phyloP scores from a whole-genome alignment of 2,329 filamentous ascomycete species.

The Xylariaceae sp. region DNA sequence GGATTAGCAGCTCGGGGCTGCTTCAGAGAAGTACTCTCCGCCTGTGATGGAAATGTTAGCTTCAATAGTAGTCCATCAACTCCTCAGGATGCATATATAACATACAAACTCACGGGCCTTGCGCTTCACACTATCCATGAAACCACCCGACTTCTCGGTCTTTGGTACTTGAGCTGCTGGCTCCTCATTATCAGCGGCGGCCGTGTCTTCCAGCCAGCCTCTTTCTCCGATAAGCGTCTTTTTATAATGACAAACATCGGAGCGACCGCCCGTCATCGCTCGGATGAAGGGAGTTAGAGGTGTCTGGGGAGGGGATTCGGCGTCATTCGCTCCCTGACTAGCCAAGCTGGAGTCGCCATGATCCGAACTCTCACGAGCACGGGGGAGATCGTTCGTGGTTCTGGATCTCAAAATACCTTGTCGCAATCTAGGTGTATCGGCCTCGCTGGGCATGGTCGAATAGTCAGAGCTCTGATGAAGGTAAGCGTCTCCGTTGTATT shows the following conservation, averaged over 20 bases:
- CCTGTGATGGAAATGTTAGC: conserved; percentile 16
- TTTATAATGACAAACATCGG: conserved; percentile 10
- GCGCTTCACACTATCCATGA: conserved; percentile 34
- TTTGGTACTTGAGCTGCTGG: conserved; percentile 7
- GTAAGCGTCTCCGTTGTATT: no score
- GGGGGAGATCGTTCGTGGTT: no score
- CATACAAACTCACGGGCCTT: conserved; percentile 52
- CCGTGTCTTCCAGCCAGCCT: conserved; percentile 50
- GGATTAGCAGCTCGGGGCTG: conserved; percentile 5
- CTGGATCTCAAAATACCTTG: no score
- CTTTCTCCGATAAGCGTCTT: conserved; percentile 52
- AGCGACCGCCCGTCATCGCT: conserved; percentile 25
- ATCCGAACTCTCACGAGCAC: no score
- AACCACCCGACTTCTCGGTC: conserved; percentile 21
- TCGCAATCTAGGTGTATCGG: no score
- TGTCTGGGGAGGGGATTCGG: no score
- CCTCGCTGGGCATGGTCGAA: no score
- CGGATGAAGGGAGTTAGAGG: conserved; percentile 26
- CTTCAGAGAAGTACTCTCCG: conserved; percentile 13
- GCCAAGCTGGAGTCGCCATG: no score
- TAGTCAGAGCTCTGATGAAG: no score
- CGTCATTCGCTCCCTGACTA: no score
- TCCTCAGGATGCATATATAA: neutral
- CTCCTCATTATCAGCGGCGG: conserved; percentile 11
- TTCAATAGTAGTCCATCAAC: neutral